Evolutionary conservation across 2,329 filamentous ascomycete genomes (phyloP), one percentile per base, ranked within the genome.

Genomic region (Alternaria angustiovoidea): DNA sequence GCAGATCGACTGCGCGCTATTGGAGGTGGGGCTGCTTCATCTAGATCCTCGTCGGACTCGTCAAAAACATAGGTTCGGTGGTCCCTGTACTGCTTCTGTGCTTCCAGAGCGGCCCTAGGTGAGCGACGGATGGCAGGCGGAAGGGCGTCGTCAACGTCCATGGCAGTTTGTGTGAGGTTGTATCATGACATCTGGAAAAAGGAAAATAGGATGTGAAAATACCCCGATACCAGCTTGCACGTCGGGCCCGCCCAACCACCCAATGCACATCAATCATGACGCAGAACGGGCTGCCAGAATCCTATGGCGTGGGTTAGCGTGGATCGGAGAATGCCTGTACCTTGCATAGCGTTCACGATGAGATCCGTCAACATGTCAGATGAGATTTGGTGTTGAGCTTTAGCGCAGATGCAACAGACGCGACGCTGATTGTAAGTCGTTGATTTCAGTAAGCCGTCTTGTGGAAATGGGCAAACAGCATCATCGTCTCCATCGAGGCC

Each of bases 91-190:
- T 56, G 57, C 52, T 63, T 64, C 22, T 57, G 64, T 16, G 55
- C 59, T 38, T 70, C 64, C 18, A 70, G 57, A 22, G 58, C 47
- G 47, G 67, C 67, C 59, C 64, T 57, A 16, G 66, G 65, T 5
- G 68, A 71, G 39, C 65, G 69, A 26, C 66, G 69, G 41, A 70
- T 67, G 34, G 61, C 58, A 8, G 61, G 63, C 30, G 63, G 62
- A 24, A 65, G 38, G n/a, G 59, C 59, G 14, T 65, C 60, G 46
- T 64, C 64, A 54, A 62, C 22, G 46, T 65, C 57, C 68, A 71
- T 71, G 24, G 54, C 60, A 51, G 56, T 41, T 54, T 59, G 48
- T 46, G 59, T 49, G 39, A 49, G 32, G 51, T 52, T 59, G 54
- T 57, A 46, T 36, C 26, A 47, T 47, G 28, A 28, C 30, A 28